Evolutionary conservation across 1,284 basidiomycete genomes (phyloP).

Genomic region (Veloboletus limbatus): DNA sequence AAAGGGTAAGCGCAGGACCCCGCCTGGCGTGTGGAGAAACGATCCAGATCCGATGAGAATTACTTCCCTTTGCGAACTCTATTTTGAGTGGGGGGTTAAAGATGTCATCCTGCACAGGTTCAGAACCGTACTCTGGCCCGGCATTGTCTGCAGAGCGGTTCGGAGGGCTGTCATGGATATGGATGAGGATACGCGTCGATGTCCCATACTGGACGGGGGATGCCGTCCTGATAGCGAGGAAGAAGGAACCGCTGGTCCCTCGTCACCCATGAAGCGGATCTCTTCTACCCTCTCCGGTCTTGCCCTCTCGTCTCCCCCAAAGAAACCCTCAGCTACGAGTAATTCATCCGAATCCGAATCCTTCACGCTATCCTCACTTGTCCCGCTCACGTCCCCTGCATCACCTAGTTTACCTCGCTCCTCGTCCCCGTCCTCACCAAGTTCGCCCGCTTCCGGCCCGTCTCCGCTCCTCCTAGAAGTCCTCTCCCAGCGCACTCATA

Average conservation of each 20-base stretch:
- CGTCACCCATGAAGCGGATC: constrained; percentile 22
- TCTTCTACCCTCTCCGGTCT: constrained; percentile 17
- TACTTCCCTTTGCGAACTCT: constrained; percentile 75
- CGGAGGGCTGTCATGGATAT: constrained; percentile 54
- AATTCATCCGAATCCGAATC: constrained; percentile 7
- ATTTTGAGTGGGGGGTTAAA: constrained; percentile 87
- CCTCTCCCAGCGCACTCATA: constrained; percentile 48
- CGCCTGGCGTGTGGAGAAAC: constrained; percentile 47
- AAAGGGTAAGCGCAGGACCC: constrained; percentile 30
- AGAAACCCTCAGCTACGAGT: constrained; percentile 2
- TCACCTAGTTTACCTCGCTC: constrained; percentile 5
- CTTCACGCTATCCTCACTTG: constrained; percentile 23
- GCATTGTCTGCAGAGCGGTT: constrained; percentile 61
- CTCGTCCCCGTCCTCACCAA: background rate
- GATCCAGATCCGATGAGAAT: constrained; percentile 73
- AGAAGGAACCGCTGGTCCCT: background rate
- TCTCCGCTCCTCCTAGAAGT: constrained; percentile 43
- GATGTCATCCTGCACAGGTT: constrained; percentile 78
- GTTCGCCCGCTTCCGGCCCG: constrained; percentile 7
- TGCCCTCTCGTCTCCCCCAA: constrained; percentile 19
- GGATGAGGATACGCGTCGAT: constrained; percentile 13
- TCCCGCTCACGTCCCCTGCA: constrained; percentile 10
- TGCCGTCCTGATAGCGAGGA: constrained; percentile 38
- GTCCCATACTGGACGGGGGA: background rate
- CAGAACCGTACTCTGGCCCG: constrained; percentile 72